Evolutionary conservation across 148 eudicot species (phyloP).

Genomic region (Polygonum maritimum): DNA sequence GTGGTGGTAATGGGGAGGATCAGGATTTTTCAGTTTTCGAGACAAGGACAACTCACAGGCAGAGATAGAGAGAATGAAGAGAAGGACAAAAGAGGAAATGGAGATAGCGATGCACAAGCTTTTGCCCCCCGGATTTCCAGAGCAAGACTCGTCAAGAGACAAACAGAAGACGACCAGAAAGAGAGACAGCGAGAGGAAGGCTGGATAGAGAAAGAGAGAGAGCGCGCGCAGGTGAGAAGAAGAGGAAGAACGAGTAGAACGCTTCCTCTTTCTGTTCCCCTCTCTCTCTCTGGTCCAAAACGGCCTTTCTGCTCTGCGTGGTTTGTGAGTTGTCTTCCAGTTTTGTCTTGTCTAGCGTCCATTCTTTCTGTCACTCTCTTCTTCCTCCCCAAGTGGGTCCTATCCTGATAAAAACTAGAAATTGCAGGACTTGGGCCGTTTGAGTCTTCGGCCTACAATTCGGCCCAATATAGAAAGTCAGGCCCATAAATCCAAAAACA

Average conservation of each 20-base stretch:
- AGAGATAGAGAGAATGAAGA: neutral
- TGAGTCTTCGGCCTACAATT: neutral
- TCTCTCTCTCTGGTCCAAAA: slow-evolving; percentile 3
- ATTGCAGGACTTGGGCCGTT: neutral
- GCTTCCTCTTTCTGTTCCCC: neutral
- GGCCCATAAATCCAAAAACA: neutral
- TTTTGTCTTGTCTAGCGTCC: slow-evolving; percentile 8
- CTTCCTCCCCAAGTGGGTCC: neutral
- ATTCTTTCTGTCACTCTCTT: neutral
- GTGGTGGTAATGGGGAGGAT: neutral
- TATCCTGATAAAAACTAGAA: neutral
- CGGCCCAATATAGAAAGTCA: neutral
- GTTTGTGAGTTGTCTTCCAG: slow-evolving; percentile 9
- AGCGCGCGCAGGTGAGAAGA: neutral
- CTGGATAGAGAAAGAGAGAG: neutral
- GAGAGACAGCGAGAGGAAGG: neutral
- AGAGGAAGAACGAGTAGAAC: neutral
- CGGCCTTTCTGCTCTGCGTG: slow-evolving; percentile 4
- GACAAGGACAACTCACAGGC: neutral
- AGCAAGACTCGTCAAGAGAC: slow-evolving; percentile 7
- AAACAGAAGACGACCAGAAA: slow-evolving; percentile 9
- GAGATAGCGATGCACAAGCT: neutral
- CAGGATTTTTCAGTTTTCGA: neutral
- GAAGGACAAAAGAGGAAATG: neutral
- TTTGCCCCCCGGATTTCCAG: slow-evolving; percentile 3